phyloP scores from a whole-genome alignment of 371 early-diverging fungal species.

The Mucor indicus region DNA sequence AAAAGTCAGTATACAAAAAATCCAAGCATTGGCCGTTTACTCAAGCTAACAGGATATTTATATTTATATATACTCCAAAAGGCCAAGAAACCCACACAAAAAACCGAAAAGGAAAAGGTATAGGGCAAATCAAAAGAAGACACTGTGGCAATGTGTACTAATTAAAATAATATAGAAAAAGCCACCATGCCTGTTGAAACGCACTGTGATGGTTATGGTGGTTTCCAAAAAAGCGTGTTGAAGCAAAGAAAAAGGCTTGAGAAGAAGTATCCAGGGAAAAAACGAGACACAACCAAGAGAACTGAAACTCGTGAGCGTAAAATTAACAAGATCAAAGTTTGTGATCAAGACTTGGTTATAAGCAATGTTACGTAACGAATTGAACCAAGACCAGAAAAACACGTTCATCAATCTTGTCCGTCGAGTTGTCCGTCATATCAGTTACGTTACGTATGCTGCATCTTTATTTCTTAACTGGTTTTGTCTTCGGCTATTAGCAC shows the following conservation, averaged over 20 bases:
- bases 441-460: conserved; percentile 3
- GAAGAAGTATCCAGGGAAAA: not conserved
- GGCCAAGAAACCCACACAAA: too few relatives aligned
- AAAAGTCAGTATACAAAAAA: too few relatives aligned
- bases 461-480: conserved; percentile 3
- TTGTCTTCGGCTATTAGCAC: not conserved
- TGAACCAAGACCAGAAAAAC: not conserved
- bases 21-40: too few relatives aligned
- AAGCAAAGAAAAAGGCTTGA: conserved; percentile 2
- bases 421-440: conserved; percentile 1
- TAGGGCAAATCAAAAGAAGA: too few relatives aligned
- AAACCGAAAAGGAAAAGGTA: too few relatives aligned
- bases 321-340: not conserved
- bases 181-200: not conserved
- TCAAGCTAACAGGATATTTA: too few relatives aligned
- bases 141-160: not conserved
- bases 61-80: too few relatives aligned
- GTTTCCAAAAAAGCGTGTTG: not conserved
- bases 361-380: not conserved
- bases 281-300: not conserved
- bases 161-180: conserved; percentile 1
- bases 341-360: not conserved
- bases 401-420: not conserved
- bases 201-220: not conserved
- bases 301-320: not conserved